Conservation (phyloP, 1,284 basidiomycete species). For the Cryptococcus hybrid region DNA sequence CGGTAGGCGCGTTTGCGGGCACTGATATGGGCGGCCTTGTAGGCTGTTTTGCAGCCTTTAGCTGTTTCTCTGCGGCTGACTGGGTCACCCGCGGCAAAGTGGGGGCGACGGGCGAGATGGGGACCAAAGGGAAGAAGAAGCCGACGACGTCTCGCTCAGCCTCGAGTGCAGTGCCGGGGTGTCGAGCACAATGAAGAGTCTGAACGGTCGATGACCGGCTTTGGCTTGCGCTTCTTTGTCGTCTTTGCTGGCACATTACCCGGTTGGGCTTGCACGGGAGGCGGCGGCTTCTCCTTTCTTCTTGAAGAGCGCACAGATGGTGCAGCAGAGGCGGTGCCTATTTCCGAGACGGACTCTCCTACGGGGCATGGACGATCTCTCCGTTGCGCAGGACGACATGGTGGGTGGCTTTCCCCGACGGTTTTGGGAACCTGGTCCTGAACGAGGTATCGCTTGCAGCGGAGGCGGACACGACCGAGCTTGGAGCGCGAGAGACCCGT, state of each 20-base stretch:
- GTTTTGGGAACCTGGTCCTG: conserved; percentile 23
- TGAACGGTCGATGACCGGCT: conserved; percentile 4
- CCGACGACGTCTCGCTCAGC: conserved; percentile 22
- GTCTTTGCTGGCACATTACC: neutral
- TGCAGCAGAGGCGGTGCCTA: neutral
- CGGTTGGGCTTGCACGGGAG: neutral
- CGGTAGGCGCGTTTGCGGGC: neutral
- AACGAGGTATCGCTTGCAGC: conserved; percentile 6
- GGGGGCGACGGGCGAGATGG: neutral
- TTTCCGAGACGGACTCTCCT: conserved; percentile 1
- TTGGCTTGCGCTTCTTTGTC: conserved; percentile 20
- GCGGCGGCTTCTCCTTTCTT: conserved; percentile 4
- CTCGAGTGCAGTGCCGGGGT: conserved; percentile 11
- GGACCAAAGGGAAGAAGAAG: conserved; percentile 20
- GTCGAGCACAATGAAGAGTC: conserved; percentile 1
- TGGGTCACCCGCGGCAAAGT: neutral
- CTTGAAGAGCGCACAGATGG: neutral
- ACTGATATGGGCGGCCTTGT: neutral
- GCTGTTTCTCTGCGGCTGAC: neutral
- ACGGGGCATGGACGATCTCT: conserved; percentile 10
- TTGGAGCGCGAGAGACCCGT: conserved; percentile 6
- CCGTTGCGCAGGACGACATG: conserved; percentile 16
- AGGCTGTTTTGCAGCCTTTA: neutral
- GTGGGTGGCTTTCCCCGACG: conserved; percentile 20
- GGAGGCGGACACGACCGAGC: conserved; percentile 14